Evolutionary conservation across 768 basidiomycete genomes (phyloP).

Genomic region (Podaxis mareebaensis): DNA sequence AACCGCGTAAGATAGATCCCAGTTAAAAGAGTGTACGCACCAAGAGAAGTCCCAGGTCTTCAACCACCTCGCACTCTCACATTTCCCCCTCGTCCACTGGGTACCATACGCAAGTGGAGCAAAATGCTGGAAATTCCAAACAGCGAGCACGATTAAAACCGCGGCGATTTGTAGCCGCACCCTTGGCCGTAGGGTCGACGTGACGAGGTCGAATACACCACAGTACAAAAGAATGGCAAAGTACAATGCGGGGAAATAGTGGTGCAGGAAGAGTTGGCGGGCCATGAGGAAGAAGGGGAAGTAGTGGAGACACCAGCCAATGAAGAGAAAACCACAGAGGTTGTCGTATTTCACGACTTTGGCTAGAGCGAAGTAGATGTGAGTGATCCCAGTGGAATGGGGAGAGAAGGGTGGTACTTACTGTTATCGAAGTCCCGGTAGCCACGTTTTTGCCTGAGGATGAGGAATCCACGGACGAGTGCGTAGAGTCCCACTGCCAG

Average conservation of each 20-base stretch:
- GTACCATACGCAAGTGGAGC: slow-evolving; percentile 84
- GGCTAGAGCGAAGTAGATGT: slow-evolving; percentile 44
- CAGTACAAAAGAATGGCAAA: slow-evolving; percentile 83
- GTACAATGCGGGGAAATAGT: slow-evolving; percentile 97
- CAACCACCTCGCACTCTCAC: slow-evolving; percentile 77
- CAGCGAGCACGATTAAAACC: slow-evolving; percentile 67
- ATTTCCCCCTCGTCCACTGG: slow-evolving; percentile 83
- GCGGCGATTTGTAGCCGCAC: slow-evolving; percentile 80
- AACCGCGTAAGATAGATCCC: background rate
- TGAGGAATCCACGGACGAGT: slow-evolving; percentile 70
- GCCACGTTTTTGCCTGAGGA: slow-evolving; percentile 89
- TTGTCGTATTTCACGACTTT: slow-evolving; percentile 91
- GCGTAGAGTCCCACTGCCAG: slow-evolving; percentile 69
- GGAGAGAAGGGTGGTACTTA: slow-evolving; percentile 39
- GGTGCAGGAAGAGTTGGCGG: slow-evolving; percentile 96
- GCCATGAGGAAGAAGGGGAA: slow-evolving; percentile 97
- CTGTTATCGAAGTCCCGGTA: slow-evolving; percentile 91
- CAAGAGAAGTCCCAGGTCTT: slow-evolving; percentile 98
- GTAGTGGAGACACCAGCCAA: slow-evolving; percentile 93
- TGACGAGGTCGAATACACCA: slow-evolving; percentile 81
- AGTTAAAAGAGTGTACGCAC: slow-evolving; percentile 34
- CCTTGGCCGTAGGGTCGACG: slow-evolving; percentile 73
- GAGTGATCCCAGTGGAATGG: background rate
- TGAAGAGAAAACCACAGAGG: slow-evolving; percentile 86
- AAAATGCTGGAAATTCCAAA: slow-evolving; percentile 79